Base-by-base conservation (phyloP, 176 grass and related monocot species). In the Oryza nivara region DNA sequence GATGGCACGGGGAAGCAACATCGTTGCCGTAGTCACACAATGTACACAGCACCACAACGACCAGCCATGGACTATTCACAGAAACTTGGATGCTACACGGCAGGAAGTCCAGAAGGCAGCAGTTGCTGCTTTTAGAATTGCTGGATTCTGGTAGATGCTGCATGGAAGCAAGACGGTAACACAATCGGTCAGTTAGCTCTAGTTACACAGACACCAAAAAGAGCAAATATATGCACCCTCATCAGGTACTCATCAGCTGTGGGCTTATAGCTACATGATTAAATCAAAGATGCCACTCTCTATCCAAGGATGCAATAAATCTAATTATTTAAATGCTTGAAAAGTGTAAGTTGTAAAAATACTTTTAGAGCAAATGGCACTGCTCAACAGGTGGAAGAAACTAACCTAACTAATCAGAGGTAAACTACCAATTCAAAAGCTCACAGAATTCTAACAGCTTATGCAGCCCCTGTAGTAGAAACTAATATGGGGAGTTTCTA, bases 111-210 rank as follows among this genome's bases (percentile, higher is more conserved):
- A 95, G 22, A 98, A 88, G 30, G 93, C 96, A 78, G 91, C 61
- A 16, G 87, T 79, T 51, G 96, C 93, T 47, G 93, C 89, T 83
- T 88, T 15, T 68, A 98, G 77, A 75, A 98, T 84, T 13, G 93
- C 93, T 47, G 93, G 96, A 65, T 98, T 98, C 80, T 98, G 96
- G 85, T 95, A 98, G 73, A 98, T 95, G 47, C 96, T 98, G 88
- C 58, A 81, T 23, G 73, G 17, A 36, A 3, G 3, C 22, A 74
- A 70, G 10, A 34, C 2, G 28, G 34, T 22, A 60, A 38, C 8
- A 30, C 4, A 58, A 58, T 7, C 6, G 44, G 80, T 83, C 32
- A 86, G 75, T 77, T 51, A 10, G 13, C 0, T 16, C 28, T 17
- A 58, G 61, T 45, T 30, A 48, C 0, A 80, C 1, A 61, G 46